Percentiles rank a stretch among this genome's conserved stretches.
Conservation (phyloP, 805 yeast genomes). For the Lipomyces lipofer region DNA sequence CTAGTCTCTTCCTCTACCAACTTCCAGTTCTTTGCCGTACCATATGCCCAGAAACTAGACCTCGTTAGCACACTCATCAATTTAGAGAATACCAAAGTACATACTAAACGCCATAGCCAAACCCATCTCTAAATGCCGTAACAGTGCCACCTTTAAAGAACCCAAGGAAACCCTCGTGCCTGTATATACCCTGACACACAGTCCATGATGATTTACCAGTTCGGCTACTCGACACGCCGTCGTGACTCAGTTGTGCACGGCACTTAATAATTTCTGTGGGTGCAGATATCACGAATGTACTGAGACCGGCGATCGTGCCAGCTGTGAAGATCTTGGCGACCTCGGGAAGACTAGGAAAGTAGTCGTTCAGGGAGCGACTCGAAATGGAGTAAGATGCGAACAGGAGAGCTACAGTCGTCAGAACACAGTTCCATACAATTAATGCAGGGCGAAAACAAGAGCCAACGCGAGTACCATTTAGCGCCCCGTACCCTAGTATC, state of each 20-base stretch:
- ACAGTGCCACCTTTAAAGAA: constrained; percentile 31
- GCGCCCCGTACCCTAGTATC: constrained; percentile 33
- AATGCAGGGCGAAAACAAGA: too few species aligned
- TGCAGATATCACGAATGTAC: constrained; percentile 32
- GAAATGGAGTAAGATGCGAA: constrained; percentile 25
- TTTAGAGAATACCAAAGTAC: constrained; percentile 7
- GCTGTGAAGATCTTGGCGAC: constrained; percentile 23
- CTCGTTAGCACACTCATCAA: not conserved
- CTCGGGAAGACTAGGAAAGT: constrained; percentile 6
- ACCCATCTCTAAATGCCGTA: constrained; percentile 32
- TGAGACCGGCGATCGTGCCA: constrained; percentile 32
- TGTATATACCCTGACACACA: constrained; percentile 16
- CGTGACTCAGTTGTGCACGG: constrained; percentile 29
- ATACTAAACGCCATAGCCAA: constrained; percentile 35
- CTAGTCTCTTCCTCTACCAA: constrained; percentile 5
- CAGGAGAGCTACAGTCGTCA: constrained; percentile 20
- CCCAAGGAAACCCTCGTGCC: constrained; percentile 29
- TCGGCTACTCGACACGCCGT: not conserved
- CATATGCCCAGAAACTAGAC: constrained; percentile 27
- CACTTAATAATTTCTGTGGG: constrained; percentile 34
- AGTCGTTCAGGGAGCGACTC: constrained; percentile 3
- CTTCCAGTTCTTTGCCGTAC: constrained; percentile 11
- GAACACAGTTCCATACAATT: not conserved
- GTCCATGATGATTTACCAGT: constrained; percentile 23
- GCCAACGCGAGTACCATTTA: too few species aligned